Base-by-base conservation (phyloP, 2,329 filamentous ascomycete genomes). In the Penicillium sp. region DNA sequence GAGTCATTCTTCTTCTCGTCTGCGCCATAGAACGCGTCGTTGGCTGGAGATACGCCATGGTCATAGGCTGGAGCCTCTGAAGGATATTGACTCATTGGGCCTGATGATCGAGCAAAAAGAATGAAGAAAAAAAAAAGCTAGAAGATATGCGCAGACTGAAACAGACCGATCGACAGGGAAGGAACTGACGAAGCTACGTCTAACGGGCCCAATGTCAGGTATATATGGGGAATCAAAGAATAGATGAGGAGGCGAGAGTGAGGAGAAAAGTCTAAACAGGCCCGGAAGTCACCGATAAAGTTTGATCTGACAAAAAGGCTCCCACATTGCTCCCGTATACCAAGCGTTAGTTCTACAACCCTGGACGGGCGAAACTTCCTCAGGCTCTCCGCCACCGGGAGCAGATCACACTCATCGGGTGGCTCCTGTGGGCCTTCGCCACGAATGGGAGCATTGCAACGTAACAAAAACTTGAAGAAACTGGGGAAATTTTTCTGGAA, bases 1-100 rank as follows among this genome's bases (percentile, higher is more conserved):
- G 48, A 51, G 11, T 64, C 49, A 7, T 64, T 48, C 49, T 71
- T 71, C 56, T 73, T 70, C 44, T 70, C 68, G 46, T 67, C 70
- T 9, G 54, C 38, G 17, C 46, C 54, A 13, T 65, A 46, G 5
- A 65, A 64, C 19, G 54, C 52, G 54, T 64, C 57, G 48, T 63
- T 62, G 7, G 49, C 53, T 15, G 58, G 45, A 15, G 51, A 38
- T 26, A 55, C 47, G 49, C 65, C 67, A 19, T 61, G 56, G 57
- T 64, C 64, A 19, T 62, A 35, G 15, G 60, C 56, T n/a, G 66
- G 55, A 19, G 63, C 53, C 41, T 51, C 44, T 7, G 63, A 38
- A 29, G 59, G 49, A 23, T 66, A 62, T 35, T 69, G 67, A 60
- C 21, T 45, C 56, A 58, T 58, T 41, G 7, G n/a, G 35, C 17